A percentile compares a stretch with the other conserved stretches of the same genome.
phyloP scores from a whole-genome alignment of 1,284 basidiomycete genomes.

The Singerocomus inundabilis region DNA sequence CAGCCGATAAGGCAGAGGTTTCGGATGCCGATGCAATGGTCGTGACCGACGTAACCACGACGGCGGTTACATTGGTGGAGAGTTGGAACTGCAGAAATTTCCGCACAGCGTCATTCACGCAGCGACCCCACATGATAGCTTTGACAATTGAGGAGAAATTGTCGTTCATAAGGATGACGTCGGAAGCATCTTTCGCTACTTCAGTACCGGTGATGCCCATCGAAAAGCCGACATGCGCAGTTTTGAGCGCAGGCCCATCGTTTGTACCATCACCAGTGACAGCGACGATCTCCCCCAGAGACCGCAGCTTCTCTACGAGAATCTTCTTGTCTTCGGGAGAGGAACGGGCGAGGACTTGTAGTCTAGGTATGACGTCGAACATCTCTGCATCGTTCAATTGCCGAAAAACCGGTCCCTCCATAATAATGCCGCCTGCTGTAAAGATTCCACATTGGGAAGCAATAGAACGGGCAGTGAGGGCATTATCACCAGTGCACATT shows the following conservation, averaged over 20 bases:
- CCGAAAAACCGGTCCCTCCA: conserved; percentile 89
- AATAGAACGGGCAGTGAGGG: conserved; percentile 91
- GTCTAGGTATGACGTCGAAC: conserved; percentile 63
- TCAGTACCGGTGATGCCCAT: conserved; percentile 99
- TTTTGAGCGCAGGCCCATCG: conserved; percentile 95
- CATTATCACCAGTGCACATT: conserved; percentile 99
- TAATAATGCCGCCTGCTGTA: conserved; percentile 88
- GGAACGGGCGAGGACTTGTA: conserved; percentile 89
- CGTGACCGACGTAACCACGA: conserved; percentile 90
- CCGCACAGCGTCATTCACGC: conserved; percentile 95
- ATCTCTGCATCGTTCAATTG: conserved; percentile 55
- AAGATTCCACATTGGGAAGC: conserved; percentile 95
- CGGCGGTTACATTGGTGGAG: conserved; percentile 94
- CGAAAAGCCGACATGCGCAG: conserved; percentile 91
- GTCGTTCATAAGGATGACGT: conserved; percentile 98
- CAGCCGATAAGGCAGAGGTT: conserved; percentile 86
- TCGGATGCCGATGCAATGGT: conserved; percentile 81
- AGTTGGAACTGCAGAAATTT: conserved; percentile 99
- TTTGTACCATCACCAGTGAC: conserved; percentile 99
- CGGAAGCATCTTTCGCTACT: conserved; percentile 98
- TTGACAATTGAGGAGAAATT: conserved; percentile 96
- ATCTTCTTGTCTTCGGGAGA: conserved; percentile 97
- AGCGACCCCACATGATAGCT: conserved; percentile 98
- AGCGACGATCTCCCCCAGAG: conserved; percentile 89
- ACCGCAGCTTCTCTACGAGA: conserved; percentile 86